Percentiles rank a stretch among this genome's conserved stretches.
phyloP scores from a whole-genome alignment of 2,329 filamentous ascomycete species.

The Phoma herbarum region DNA sequence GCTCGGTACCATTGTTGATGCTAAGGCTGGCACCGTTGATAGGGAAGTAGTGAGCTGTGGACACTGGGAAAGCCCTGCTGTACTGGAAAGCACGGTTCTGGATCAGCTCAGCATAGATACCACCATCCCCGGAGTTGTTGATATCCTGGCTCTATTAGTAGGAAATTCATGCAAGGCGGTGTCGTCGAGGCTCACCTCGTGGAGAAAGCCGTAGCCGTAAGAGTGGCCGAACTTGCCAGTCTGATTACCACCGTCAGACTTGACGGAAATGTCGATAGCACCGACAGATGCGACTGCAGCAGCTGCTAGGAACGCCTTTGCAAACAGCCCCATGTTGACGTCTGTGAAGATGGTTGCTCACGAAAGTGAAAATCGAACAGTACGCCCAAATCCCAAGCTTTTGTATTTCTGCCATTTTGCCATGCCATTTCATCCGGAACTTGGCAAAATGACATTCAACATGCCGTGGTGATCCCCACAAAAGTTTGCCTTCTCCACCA shows the following conservation, averaged over 20 bases:
- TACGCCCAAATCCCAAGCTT: conserved; percentile 7
- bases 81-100: conserved; percentile 75
- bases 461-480: conserved; percentile 20
- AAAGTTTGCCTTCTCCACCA: conserved; percentile 9
- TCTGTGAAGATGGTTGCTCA: conserved; percentile 24
- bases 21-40: conserved; percentile 48
- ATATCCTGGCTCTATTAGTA: conserved; percentile 52
- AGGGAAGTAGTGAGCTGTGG: conserved; percentile 41
- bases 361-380: conserved; percentile 13
- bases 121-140: conserved; percentile 75
- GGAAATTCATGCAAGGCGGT: neutral
- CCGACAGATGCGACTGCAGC: conserved; percentile 32
- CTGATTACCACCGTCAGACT: conserved; percentile 39
- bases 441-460: conserved; percentile 12
- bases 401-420: conserved; percentile 11
- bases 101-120: conserved; percentile 76
- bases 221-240: conserved; percentile 43
- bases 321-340: conserved; percentile 34
- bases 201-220: conserved; percentile 44
- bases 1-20: conserved; percentile 52
- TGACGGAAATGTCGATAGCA: conserved; percentile 39
- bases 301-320: conserved; percentile 31
- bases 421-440: conserved; percentile 12
- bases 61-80: conserved; percentile 35
- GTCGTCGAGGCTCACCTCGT: conserved; percentile 31